Percentiles rank a stretch among this genome's conserved stretches.
Evolutionary conservation across 202 grass and related monocot species (phyloP).

Genomic region (Alloteropsis angusta): DNA sequence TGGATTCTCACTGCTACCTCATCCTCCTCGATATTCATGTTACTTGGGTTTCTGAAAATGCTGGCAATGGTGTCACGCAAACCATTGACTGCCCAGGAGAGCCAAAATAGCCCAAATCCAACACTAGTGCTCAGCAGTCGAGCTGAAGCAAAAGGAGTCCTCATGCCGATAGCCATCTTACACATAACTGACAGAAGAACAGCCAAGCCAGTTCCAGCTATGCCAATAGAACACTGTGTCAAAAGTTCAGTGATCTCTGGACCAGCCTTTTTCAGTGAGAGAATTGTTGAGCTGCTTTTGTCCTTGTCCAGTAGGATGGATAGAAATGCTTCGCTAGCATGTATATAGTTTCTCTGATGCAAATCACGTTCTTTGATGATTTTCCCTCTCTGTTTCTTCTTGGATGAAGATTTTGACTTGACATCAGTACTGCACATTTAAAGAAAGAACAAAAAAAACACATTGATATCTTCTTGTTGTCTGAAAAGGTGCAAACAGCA

Average conservation of each 20-base stretch:
- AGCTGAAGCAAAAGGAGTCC: slow-evolving; percentile 38
- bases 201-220: slow-evolving; percentile 84
- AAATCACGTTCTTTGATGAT: slow-evolving; percentile 50
- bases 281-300: slow-evolving; percentile 24
- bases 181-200: slow-evolving; percentile 74
- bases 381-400: slow-evolving; percentile 76
- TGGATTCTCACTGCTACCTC: slow-evolving; percentile 46
- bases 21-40: slow-evolving; percentile 46
- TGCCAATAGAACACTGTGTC: slow-evolving; percentile 73
- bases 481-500: not conserved
- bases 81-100: slow-evolving; percentile 62
- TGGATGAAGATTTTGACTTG: slow-evolving; percentile 47
- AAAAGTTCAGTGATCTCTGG: slow-evolving; percentile 63
- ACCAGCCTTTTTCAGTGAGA: slow-evolving; percentile 62
- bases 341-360: slow-evolving; percentile 64
- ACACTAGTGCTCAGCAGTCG: slow-evolving; percentile 59
- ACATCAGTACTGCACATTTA: slow-evolving; percentile 28
- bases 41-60: slow-evolving; percentile 41
- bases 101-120: slow-evolving; percentile 84
- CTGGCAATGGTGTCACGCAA: slow-evolving; percentile 59
- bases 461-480: not conserved
- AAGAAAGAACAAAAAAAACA: not conserved
- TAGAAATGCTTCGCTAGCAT: slow-evolving; percentile 69
- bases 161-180: slow-evolving; percentile 42
- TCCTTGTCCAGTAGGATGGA: slow-evolving; percentile 73